Evolutionary conservation across 768 basidiomycete species (phyloP), one percentile per base, ranked within the genome.

Genomic region (Solioccasus polychromus): DNA sequence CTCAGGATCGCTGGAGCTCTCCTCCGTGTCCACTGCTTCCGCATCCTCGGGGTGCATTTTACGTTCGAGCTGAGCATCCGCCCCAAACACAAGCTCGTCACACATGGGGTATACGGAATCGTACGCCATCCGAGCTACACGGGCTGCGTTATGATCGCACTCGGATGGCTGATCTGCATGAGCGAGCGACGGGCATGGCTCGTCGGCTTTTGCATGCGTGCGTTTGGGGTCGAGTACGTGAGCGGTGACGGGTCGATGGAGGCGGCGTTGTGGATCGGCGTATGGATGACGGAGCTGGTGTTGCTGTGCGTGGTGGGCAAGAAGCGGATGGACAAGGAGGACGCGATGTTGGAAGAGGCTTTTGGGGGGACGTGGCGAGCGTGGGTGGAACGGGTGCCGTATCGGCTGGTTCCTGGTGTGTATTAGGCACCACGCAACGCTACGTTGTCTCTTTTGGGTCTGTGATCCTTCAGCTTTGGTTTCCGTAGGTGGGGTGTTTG

Each of bases 101-200:
- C 60, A 4, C 7, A 35, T 0, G 64, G 62, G 1, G 51, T 44
- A 17, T 67, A 68, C 47, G 8, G 49, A 9, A 11, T 58, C 41
- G 59, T 68, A 4, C 58, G 67, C 1, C 67, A 68, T 47, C 67
- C 67, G 5, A 57, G 57, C 17, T 67, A 68, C 32, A 54, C 53
- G 1, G 65, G 44, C 3, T 6, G 1, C 0, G 0, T 41, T 0
- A 15, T 3, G 7, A 15, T 50, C n/a, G 15, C 10, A 6, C 0
- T 47, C 0, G 61, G 61, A 0, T 29, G 31, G 28, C 0, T 47
- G 0, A 8, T 55, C 2, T 52, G 45, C 12, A 8, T 47, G 9
- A 23, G 58, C 15, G 52, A 53, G 19, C 41, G n/a, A 5, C 22
- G 20, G 3, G 42, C 48, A 2, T 48, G 42, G 29, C 7, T 51